A percentile compares a stretch with the other conserved stretches of the same genome.
Conservation (phyloP, 2,329 filamentous ascomycete genomes). For the Phialophora chinensis region DNA sequence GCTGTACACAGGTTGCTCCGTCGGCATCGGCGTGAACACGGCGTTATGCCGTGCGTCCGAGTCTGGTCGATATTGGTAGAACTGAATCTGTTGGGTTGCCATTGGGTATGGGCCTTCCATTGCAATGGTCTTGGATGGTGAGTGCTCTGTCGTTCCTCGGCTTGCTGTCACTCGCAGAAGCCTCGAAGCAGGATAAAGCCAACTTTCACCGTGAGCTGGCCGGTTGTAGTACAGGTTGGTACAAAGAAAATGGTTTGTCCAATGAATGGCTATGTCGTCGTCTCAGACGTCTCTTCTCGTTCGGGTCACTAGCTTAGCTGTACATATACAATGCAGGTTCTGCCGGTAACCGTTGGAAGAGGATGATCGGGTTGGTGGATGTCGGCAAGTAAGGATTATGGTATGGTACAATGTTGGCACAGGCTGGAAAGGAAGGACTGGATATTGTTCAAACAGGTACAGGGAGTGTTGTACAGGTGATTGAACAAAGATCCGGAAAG, state of each 20-base stretch:
- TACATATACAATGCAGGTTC: conserved; percentile 34
- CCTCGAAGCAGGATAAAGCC: conserved; percentile 1
- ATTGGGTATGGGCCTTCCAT: conserved; percentile 37
- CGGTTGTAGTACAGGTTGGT: conserved; percentile 34
- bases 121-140: conserved; percentile 21
- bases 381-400: conserved; percentile 28
- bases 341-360: conserved; percentile 32
- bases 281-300: conserved; percentile 24
- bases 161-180: conserved; percentile 20
- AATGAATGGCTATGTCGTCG: conserved; percentile 32
- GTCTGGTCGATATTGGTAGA: conserved; percentile 87
- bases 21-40: conserved; percentile 72
- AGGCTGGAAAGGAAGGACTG: conserved; percentile 41
- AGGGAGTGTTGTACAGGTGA: conserved; percentile 34
- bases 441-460: conserved; percentile 38
- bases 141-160: conserved; percentile 16
- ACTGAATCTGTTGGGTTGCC: conserved; percentile 59
- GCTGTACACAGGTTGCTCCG: conserved; percentile 56
- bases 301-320: conserved; percentile 25
- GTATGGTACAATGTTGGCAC: conserved; percentile 36
- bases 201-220: conserved; percentile 13
- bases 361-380: conserved; percentile 21
- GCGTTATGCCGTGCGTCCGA: conserved; percentile 74
- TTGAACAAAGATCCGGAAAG: conserved; percentile 40
- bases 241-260: conserved; percentile 32